Percentiles rank a stretch among this genome's conserved stretches.
phyloP scores from a whole-genome alignment of 768 basidiomycete species.

The Brasilioporus rufonigricans region DNA sequence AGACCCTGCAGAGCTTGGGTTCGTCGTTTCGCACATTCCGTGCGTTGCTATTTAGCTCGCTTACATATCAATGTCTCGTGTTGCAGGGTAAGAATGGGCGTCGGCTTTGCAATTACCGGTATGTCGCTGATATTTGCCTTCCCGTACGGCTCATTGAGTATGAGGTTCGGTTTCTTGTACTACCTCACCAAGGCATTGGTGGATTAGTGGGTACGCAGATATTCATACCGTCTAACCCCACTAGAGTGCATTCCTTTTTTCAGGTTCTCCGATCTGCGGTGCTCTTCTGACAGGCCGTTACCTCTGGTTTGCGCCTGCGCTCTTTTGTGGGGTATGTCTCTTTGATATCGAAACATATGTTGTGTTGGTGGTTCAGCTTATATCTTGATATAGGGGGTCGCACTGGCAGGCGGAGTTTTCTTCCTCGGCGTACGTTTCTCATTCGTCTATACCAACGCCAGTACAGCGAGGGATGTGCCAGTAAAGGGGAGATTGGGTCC shows the following conservation, averaged over 20 bases:
- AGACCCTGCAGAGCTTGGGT: constrained; percentile 52
- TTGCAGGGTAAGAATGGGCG: constrained; percentile 40
- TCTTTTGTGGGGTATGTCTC: constrained; percentile 45
- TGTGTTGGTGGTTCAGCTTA: background rate
- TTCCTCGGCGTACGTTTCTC: constrained; percentile 16
- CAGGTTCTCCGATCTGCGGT: constrained; percentile 57
- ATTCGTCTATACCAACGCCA: background rate
- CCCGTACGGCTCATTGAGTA: too few relatives aligned
- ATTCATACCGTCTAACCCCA: background rate
- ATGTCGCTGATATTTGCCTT: constrained; percentile 2
- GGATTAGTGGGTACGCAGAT: constrained; percentile 17
- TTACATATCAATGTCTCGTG: background rate
- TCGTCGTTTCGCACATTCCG: constrained; percentile 1
- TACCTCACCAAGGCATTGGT: constrained; percentile 20
- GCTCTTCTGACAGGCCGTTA: constrained; percentile 48
- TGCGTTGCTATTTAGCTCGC: background rate
- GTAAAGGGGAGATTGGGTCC: background rate
- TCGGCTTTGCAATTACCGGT: constrained; percentile 47
- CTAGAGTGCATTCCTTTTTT: constrained; percentile 11
- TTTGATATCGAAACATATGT: background rate
- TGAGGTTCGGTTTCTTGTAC: background rate
- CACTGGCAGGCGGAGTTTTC: constrained; percentile 3
- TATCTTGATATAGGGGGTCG: constrained; percentile 2
- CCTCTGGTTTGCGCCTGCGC: constrained; percentile 55
- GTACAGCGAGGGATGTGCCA: background rate